Evolutionary conservation across 371 early-diverging fungal genomes (phyloP), one percentile per base, ranked within the genome.

Genomic region (Lichtheimia hyalospora): DNA sequence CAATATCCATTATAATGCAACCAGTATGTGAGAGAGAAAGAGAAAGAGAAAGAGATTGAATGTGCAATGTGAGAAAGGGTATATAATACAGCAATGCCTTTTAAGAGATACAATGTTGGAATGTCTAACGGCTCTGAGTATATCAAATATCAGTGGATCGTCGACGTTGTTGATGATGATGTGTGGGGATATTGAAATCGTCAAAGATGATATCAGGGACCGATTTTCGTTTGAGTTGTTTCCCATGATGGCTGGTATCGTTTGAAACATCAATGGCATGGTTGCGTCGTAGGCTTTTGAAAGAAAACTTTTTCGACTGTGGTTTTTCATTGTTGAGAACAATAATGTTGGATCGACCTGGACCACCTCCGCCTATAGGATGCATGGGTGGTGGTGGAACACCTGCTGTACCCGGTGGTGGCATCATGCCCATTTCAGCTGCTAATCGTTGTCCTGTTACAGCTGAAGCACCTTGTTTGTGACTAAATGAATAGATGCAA

Each of bases 401-500:
- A 53, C 53, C 48, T 5, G 49, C 52, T 42, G 44, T 59, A 12
- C 52, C 61, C 10, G 61, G 54, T 15, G 52, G 57, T 54, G 54
- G 58, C 3, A 20, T 27, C 23, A 44, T 39, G 2, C 34, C 24
- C 14, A 34, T 28, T 34, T 52, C 49, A 49, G 63, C 54, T 42
- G 64, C 58, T 8, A 21, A 46, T 25, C 7, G 49, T 10, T 15
- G 41, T 27, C 43, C 46, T 21, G 46, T 46, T 16, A 46, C 13
- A 20, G 51, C 52, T 15, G 52, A 41, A 24, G 56, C 41, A 41
- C 61, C 52, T 25, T 57, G 50, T 56, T 72, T 72, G 39, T 72
- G 72, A 52, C 67, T 70, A 42, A 68, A 78, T 4, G 81, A 77
- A 57, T 66, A 66, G 5, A 81, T 61, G 49, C 74, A 75, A 0